Evolutionary conservation across 352 stramenopile genomes (phyloP).

Genomic region (Pseudoperonospora humuli): DNA sequence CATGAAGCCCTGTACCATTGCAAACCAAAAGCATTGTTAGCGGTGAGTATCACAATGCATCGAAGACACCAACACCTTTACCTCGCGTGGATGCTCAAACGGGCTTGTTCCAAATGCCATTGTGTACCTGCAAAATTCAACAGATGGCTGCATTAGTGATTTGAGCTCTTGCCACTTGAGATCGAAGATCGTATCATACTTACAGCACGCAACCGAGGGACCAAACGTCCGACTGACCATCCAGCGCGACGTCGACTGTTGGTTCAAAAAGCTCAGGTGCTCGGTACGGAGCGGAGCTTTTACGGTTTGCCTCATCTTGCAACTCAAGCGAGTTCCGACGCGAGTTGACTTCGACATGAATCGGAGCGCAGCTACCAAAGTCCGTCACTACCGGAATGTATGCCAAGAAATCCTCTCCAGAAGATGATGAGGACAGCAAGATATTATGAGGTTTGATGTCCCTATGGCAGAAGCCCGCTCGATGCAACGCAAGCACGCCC

Average conservation of each 20-base stretch:
- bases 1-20: slow-evolving; percentile 61
- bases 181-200: slow-evolving; percentile 4
- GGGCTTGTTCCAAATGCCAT: slow-evolving; percentile 81
- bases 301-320: slow-evolving; percentile 74
- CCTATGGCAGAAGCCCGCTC: slow-evolving; percentile 73
- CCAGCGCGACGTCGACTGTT: slow-evolving; percentile 45
- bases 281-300: slow-evolving; percentile 76
- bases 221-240: slow-evolving; percentile 82
- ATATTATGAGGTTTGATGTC: slow-evolving; percentile 85
- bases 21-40: slow-evolving; percentile 4
- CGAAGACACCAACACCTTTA: too few species aligned
- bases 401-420: slow-evolving; percentile 55
- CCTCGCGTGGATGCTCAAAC: slow-evolving; percentile 72
- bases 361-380: slow-evolving; percentile 73
- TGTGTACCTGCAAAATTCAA: slow-evolving; percentile 37
- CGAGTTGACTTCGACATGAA: slow-evolving; percentile 59
- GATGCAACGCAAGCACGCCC: slow-evolving; percentile 65
- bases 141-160: background rate
- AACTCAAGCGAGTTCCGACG: slow-evolving; percentile 65
- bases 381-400: slow-evolving; percentile 80
- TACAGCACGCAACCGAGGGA: slow-evolving; percentile 79
- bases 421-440: slow-evolving; percentile 55
- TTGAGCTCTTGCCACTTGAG: background rate
- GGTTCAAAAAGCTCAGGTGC: slow-evolving; percentile 83
- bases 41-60: too few species aligned